Percentiles rank a stretch among this genome's conserved stretches.
phyloP scores from a whole-genome alignment of 2,329 filamentous ascomycete species.

The Ambrosiella cleistominuta region DNA sequence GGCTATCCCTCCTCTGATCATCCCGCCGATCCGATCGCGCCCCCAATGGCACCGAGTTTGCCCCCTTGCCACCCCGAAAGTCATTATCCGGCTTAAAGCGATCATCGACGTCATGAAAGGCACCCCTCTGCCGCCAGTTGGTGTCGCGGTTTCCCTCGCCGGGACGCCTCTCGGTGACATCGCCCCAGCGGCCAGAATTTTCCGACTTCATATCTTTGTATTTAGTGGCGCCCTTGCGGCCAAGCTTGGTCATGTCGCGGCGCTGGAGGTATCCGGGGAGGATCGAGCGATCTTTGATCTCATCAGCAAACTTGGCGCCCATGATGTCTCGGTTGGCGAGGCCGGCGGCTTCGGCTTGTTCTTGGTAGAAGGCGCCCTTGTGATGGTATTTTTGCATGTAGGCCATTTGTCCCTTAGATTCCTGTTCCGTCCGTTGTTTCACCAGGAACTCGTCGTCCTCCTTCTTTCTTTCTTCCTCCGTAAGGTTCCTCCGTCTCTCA shows the following conservation, averaged over 20 bases:
- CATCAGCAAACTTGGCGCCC: constrained; percentile 66
- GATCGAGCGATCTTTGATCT: constrained; percentile 63
- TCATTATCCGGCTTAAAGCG: constrained; percentile 48
- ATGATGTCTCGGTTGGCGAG: constrained; percentile 71
- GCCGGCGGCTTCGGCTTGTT: constrained; percentile 57
- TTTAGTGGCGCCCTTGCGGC: constrained; percentile 76
- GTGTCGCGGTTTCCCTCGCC: constrained; percentile 18
- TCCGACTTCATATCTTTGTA: constrained; percentile 79
- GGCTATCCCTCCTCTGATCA: constrained; percentile 4
- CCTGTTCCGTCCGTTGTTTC: constrained; percentile 63
- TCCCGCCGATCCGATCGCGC: constrained; percentile 18
- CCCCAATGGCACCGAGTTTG: constrained; percentile 56
- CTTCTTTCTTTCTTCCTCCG: constrained; percentile 63
- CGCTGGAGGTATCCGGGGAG: constrained; percentile 85
- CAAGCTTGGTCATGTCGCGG: constrained; percentile 82
- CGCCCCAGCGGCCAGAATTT: constrained; percentile 79
- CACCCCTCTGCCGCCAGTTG: constrained; percentile 17
- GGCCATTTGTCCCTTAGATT: constrained; percentile 59
- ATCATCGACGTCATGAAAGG: constrained; percentile 34
- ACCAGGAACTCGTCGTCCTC: constrained; percentile 70
- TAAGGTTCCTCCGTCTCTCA: constrained; percentile 73
- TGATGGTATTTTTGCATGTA: constrained; percentile 96
- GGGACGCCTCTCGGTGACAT: constrained; percentile 33
- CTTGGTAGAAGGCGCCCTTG: constrained; percentile 88
- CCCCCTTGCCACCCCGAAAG: constrained; percentile 35